Conservation (phyloP, 179 eudicot genomes). For the Sideroxylon spinosum region DNA sequence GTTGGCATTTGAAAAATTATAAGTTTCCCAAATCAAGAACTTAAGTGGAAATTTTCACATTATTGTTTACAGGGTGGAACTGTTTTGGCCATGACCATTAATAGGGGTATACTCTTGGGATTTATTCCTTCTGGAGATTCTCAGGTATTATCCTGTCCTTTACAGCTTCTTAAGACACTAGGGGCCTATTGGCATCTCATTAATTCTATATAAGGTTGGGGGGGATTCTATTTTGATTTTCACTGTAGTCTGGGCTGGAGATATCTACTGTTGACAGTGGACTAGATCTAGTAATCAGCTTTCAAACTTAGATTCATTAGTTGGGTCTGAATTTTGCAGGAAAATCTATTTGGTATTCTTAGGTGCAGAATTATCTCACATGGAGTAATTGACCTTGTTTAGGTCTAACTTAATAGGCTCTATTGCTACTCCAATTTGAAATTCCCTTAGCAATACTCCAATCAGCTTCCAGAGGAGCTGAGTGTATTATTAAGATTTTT, state of each 20-base stretch:
- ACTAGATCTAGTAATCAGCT: background rate
- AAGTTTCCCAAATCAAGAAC: background rate
- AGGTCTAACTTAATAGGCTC: background rate
- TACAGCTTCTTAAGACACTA: background rate
- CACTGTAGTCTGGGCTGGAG: background rate
- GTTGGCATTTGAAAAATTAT: background rate
- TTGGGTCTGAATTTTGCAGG: background rate
- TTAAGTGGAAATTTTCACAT: background rate
- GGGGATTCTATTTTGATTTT: background rate
- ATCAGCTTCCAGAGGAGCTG: background rate
- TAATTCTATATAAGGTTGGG: background rate
- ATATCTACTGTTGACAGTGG: background rate
- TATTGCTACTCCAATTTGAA: background rate
- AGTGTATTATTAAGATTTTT: background rate
- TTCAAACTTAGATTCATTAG: background rate
- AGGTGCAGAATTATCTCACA: background rate
- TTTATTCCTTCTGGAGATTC: constrained; percentile 84
- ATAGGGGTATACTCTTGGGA: constrained; percentile 86
- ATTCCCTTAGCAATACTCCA: background rate
- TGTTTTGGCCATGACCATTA: constrained; percentile 96
- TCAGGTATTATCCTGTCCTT: constrained; percentile 45
- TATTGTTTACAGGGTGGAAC: constrained; percentile 69
- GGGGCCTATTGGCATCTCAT: background rate
- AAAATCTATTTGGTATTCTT: background rate
- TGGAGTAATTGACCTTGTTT: background rate